Evolutionary conservation across 1,284 basidiomycete species (phyloP), one percentile per base, ranked within the genome.

Genomic region (Leccinum olivaceoglutinosum): DNA sequence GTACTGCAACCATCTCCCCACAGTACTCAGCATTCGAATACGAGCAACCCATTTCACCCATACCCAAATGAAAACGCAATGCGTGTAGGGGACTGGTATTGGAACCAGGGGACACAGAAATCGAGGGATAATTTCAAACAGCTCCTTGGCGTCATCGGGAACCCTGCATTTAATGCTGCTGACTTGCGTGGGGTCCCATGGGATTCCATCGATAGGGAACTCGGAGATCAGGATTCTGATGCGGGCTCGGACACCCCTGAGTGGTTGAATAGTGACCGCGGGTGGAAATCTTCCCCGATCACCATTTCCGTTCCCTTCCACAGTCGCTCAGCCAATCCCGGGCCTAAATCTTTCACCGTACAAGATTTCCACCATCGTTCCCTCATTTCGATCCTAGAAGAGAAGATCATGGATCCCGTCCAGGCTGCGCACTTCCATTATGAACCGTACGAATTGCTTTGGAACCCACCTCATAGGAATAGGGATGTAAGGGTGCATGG

Each of bases 291-390:
- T 0, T 51, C 49, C 0, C 49, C 49, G 10, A 21, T 51, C 49
- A 51, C 49, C 49, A 51, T 51, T 21, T 51, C 49, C 18, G 49
- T 51, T 51, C 49, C 49, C 18, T 51, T 51, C 21, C 49, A 51
- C 0, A 51, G 0, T 21, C 49, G 49, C 0, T 51, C 49, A 51
- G 49, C 11, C 49, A 51, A 51, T 0, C 49, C 49, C 0, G 49
- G 49, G 18, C 49, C 49, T 0, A 51, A 51, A 0, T 41, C 41
- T 16, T 41, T 41, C 41, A 51, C 49, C 0, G 0, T 51, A 21
- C 49, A 51, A 21, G 49, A 12, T 51, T 51, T 51, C 18, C 18
- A 49, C 0, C 46, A 49, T 6, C n/a, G 46, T 5, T 11, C 46
- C 3, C 46, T 49, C 1, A 21, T 49, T 10, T 49, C 46, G 9